A percentile compares a stretch with the other conserved stretches of the same genome.
Conservation (phyloP, 345 rosid genomes). For the Fremontodendron californicum region DNA sequence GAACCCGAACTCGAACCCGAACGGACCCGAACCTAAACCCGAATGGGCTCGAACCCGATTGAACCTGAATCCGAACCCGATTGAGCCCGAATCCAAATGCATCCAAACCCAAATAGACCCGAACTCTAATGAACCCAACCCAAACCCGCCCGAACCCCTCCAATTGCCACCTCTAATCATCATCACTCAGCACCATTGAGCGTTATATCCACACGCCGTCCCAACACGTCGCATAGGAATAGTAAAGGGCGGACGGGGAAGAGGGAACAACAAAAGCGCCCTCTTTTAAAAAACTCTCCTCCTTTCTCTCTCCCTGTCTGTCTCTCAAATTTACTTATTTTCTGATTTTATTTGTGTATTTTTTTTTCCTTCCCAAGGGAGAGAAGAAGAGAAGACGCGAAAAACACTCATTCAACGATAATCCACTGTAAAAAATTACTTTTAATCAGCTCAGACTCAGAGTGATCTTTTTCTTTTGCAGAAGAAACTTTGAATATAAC, state of each 20-base stretch:
- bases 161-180: too few relatives aligned
- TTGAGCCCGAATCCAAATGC: too few relatives aligned
- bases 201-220: conserved; percentile 29
- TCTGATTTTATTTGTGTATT: neutral
- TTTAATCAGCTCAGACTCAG: neutral
- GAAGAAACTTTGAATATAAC: conserved; percentile 27
- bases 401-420: neutral
- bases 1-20: too few relatives aligned
- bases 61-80: too few relatives aligned
- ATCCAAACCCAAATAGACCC: too few relatives aligned
- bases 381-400: conserved; percentile 5
- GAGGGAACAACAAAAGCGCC: conserved; percentile 24
- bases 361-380: neutral
- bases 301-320: neutral
- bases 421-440: neutral
- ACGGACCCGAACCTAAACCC: too few relatives aligned
- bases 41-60: too few relatives aligned
- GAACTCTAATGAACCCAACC: too few relatives aligned
- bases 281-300: neutral
- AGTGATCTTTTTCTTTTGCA: neutral
- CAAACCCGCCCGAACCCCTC: too few relatives aligned
- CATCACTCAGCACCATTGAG: neutral
- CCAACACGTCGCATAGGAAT: conserved; percentile 32
- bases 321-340: neutral
- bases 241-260: conserved; percentile 46